Evolutionary conservation across 495 filamentous ascomycete genomes (phyloP).

Genomic region (Aspergillus cristatus): DNA sequence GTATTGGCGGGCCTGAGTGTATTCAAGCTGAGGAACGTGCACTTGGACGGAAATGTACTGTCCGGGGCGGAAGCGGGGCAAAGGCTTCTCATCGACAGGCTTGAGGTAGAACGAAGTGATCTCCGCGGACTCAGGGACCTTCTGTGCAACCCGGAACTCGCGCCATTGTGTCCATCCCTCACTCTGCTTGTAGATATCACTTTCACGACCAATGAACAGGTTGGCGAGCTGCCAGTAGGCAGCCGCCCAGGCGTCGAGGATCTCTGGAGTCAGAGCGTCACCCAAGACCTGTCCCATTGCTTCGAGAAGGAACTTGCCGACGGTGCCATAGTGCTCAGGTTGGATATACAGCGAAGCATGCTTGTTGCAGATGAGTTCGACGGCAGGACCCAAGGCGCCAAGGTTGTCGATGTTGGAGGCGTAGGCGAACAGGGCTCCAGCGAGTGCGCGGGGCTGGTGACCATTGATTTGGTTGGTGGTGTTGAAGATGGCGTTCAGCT

Average conservation of each 20-base stretch:
- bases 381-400: slow-evolving; percentile 45
- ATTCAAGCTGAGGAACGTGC: slow-evolving; percentile 45
- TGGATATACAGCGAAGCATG: slow-evolving; percentile 63
- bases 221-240: slow-evolving; percentile 66
- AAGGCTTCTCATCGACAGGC: slow-evolving; percentile 50
- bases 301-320: slow-evolving; percentile 57
- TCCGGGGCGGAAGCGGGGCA: slow-evolving; percentile 55
- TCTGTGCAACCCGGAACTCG: slow-evolving; percentile 54
- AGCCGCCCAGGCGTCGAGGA: slow-evolving; percentile 58
- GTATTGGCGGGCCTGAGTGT: slow-evolving; percentile 63
- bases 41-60: slow-evolving; percentile 60
- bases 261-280: slow-evolving; percentile 54
- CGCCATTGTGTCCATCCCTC: slow-evolving; percentile 55
- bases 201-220: slow-evolving; percentile 58
- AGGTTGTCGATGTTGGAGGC: slow-evolving; percentile 65
- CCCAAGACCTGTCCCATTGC: slow-evolving; percentile 61
- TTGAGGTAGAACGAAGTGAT: slow-evolving; percentile 65
- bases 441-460: slow-evolving; percentile 56
- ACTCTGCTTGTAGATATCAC: slow-evolving; percentile 47
- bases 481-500: slow-evolving; percentile 60
- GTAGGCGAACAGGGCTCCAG: slow-evolving; percentile 58
- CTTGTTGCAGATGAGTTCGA: slow-evolving; percentile 69
- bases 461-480: slow-evolving; percentile 54
- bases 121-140: slow-evolving; percentile 52
- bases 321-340: slow-evolving; percentile 58